Percentiles rank a stretch among this genome's conserved stretches.
These are phyloP conservation scores for Macrophomina tecta DNA, from an alignment of 2,329 filamentous ascomycete genomes.

Conservation along the genomic window DNA sequence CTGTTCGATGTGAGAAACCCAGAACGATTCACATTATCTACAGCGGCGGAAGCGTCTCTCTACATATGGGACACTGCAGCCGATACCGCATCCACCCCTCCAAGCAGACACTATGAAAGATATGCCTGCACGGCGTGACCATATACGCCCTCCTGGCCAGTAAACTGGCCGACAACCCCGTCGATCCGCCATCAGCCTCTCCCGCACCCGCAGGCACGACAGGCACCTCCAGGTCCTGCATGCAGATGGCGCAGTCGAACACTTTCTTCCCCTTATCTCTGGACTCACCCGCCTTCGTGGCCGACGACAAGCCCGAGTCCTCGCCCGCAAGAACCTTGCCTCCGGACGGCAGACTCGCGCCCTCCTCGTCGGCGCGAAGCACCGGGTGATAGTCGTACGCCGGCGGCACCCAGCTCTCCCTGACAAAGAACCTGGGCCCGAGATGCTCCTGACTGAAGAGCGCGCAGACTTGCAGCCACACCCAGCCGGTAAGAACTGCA, in stretches of 20 bases:
- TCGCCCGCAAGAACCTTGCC: conserved; percentile 43
- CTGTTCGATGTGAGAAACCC: background rate
- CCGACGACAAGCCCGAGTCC: conserved; percentile 26
- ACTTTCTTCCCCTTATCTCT: conserved; percentile 62
- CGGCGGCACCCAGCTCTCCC: conserved; percentile 67
- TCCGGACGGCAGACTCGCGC: conserved; percentile 77
- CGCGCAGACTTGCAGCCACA: conserved; percentile 83
- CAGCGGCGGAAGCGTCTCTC: conserved; percentile 84
- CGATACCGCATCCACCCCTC: conserved; percentile 96
- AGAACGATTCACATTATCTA: conserved; percentile 46
- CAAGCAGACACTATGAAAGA: conserved; percentile 90
- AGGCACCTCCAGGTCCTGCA: conserved; percentile 88
- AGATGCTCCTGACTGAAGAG: conserved; percentile 84
- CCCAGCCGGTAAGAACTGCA: conserved; percentile 71
- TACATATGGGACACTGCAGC: conserved; percentile 92
- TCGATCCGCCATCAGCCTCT: conserved; percentile 51
- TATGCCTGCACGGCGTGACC: conserved; percentile 95
- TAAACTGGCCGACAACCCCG: conserved; percentile 63
- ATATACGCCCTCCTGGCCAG: conserved; percentile 86
- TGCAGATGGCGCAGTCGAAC: conserved; percentile 95
- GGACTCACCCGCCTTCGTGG: conserved; percentile 46
- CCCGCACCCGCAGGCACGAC: conserved; percentile 66
- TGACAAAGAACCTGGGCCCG: conserved; percentile 86
- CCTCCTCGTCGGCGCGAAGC: conserved; percentile 82
- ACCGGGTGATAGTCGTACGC: conserved; percentile 97